phyloP scores from a whole-genome alignment of 306 rosid genomes.

The Mimosa pudica region DNA sequence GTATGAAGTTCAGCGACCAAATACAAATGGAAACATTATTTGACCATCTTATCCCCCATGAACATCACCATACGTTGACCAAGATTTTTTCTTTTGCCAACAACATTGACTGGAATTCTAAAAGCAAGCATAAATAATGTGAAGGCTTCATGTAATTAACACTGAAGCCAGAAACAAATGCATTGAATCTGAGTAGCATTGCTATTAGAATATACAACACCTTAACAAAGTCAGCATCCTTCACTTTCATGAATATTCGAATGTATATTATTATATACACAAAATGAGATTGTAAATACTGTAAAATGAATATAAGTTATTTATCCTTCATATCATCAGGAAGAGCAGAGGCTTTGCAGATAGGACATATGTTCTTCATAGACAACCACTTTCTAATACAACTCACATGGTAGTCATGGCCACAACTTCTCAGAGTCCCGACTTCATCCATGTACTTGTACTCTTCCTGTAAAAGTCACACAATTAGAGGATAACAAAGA shows the following conservation, averaged over 20 bases:
- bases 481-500: background rate
- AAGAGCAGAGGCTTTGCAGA: conserved; percentile 69
- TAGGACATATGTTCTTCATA: conserved; percentile 76
- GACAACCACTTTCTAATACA: conserved; percentile 86
- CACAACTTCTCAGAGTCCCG: conserved; percentile 64
- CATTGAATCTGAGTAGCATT: conserved; percentile 43
- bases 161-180: conserved; percentile 55
- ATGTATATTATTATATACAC: conserved; percentile 43
- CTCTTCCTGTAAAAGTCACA: conserved; percentile 57
- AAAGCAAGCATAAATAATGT: background rate
- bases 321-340: conserved; percentile 54
- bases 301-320: conserved; percentile 33
- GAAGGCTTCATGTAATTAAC: conserved; percentile 52
- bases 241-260: conserved; percentile 49
- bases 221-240: conserved; percentile 40
- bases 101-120: background rate
- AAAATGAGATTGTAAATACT: conserved; percentile 38
- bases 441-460: conserved; percentile 85
- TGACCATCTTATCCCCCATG: background rate
- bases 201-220: conserved; percentile 36
- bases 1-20: background rate
- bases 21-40: background rate
- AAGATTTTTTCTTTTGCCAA: no score
- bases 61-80: no score
- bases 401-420: conserved; percentile 81